Conservation (phyloP, 2,329 filamentous ascomycete genomes). For the Calonectria honghensis region DNA sequence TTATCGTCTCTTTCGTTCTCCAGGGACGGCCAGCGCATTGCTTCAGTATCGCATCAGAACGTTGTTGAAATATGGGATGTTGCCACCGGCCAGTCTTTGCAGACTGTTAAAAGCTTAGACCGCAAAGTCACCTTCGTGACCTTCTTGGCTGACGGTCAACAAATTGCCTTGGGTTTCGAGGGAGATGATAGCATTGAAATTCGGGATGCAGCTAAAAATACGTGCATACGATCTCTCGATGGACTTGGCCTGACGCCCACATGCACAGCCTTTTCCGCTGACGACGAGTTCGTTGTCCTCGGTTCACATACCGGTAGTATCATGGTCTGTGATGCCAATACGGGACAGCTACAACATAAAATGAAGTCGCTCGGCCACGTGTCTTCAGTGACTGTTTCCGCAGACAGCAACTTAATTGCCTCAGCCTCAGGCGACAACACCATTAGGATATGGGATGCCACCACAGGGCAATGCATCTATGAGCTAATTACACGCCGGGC, state of each 20-base stretch:
- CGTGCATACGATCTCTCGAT: not conserved
- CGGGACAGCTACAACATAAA: not conserved
- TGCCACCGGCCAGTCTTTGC: not conserved
- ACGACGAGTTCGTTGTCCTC: not conserved
- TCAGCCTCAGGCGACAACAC: not conserved
- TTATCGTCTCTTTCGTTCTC: not conserved
- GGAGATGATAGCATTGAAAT: not conserved
- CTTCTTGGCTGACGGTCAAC: not conserved
- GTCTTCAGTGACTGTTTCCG: not conserved
- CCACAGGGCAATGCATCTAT: not conserved
- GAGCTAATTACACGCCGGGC: not conserved
- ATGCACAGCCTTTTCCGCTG: not conserved
- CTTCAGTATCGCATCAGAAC: not conserved
- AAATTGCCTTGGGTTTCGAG: not conserved
- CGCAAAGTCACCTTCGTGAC: not conserved
- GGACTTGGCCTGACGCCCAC: not conserved
- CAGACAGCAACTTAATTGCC: not conserved
- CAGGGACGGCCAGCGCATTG: not conserved
- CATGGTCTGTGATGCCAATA: not conserved
- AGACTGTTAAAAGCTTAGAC: not conserved
- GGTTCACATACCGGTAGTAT: not conserved
- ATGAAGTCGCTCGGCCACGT: not conserved
- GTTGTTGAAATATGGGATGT: not conserved
- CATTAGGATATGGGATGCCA: slow-evolving; percentile 2
- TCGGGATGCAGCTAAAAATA: not conserved